Conservation (phyloP, 495 filamentous ascomycete genomes). For the Venustampulla echinocandica region DNA sequence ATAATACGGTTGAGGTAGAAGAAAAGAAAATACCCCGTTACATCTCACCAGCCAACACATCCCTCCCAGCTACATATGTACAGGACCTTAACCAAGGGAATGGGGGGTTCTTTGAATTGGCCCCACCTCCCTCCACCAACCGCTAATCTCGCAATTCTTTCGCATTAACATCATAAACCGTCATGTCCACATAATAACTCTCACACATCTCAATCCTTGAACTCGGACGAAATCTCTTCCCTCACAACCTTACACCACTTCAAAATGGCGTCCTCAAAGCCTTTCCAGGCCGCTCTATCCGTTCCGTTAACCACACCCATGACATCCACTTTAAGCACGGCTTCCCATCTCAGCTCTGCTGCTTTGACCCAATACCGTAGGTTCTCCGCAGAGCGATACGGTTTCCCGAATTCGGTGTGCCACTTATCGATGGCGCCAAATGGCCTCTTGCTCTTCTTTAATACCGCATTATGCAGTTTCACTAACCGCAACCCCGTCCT, state of each 20-base stretch:
- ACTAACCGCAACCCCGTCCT: slow-evolving; percentile 75
- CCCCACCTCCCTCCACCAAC: no score
- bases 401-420: slow-evolving; percentile 85
- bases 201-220: slow-evolving; percentile 18
- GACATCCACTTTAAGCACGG: slow-evolving; percentile 74
- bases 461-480: slow-evolving; percentile 77
- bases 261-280: slow-evolving; percentile 72
- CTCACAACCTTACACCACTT: slow-evolving; percentile 71
- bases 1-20: no score
- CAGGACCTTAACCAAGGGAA: no score
- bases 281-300: slow-evolving; percentile 59
- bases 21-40: no score
- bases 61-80: no score
- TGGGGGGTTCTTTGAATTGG: no score
- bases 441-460: slow-evolving; percentile 71
- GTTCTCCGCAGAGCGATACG: slow-evolving; percentile 89
- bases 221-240: slow-evolving; percentile 55
- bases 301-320: slow-evolving; percentile 70
- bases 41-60: no score
- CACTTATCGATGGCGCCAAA: slow-evolving; percentile 88
- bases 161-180: no score
- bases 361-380: slow-evolving; percentile 94
- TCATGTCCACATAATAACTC: not conserved
- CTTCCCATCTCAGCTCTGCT: slow-evolving; percentile 88
- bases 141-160: no score